Evolutionary conservation across 1,284 basidiomycete genomes (phyloP).

Genomic region (Porodaedalea pini): DNA sequence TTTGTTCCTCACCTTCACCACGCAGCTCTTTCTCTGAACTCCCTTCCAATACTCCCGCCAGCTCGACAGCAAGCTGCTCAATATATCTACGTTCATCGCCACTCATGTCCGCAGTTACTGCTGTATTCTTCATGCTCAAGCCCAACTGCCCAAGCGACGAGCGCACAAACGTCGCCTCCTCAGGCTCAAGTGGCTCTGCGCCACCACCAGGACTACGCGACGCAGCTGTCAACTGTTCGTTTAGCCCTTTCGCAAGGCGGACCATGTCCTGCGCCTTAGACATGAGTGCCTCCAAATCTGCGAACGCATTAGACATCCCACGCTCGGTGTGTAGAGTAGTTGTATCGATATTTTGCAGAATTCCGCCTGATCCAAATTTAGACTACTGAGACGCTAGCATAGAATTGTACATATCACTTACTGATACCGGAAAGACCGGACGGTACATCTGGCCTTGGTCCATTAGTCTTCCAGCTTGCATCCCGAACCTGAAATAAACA

Average conservation of each 20-base stretch:
- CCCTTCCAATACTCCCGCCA: conserved; percentile 72
- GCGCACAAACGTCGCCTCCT: conserved; percentile 83
- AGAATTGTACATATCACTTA: conserved; percentile 30
- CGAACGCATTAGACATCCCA: conserved; percentile 76
- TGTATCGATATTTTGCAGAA: conserved; percentile 19
- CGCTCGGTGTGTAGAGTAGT: conserved; percentile 39
- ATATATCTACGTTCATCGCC: conserved; percentile 79
- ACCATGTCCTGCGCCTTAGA: conserved; percentile 93
- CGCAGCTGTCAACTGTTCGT: conserved; percentile 64
- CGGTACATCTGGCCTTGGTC: not conserved
- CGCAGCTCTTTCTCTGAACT: conserved; percentile 25
- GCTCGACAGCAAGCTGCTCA: conserved; percentile 80
- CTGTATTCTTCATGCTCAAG: conserved; percentile 68
- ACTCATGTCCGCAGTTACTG: conserved; percentile 90
- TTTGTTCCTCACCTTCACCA: conserved; percentile 30
- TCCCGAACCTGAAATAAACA: not conserved
- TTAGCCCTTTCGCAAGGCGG: conserved; percentile 82
- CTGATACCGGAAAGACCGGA: conserved; percentile 46
- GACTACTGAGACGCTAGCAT: not conserved
- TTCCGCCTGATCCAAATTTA: conserved; percentile 9
- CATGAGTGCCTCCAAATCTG: conserved; percentile 91
- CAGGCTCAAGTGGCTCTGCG: conserved; percentile 48
- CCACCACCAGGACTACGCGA: conserved; percentile 6
- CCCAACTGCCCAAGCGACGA: conserved; percentile 88
- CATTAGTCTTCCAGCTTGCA: not conserved